Conservation (phyloP, 2,329 filamentous ascomycete genomes). For the Ophiocordyceps sinensis region DNA sequence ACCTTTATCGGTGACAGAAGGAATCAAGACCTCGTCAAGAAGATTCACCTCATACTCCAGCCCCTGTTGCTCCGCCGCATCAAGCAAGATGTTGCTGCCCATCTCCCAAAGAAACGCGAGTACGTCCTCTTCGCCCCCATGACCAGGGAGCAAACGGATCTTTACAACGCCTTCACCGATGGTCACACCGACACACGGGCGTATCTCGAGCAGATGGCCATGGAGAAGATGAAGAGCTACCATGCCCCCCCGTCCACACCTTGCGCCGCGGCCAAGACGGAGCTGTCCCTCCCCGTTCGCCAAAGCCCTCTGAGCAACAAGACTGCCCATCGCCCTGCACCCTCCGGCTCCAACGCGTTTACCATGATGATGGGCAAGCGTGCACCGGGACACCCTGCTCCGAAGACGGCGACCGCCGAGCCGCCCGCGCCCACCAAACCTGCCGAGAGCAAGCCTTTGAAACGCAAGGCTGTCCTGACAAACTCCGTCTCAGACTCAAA, state of each 20-base stretch:
- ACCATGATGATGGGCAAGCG: conserved; percentile 37
- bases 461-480: conserved; percentile 17
- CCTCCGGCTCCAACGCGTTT: conserved; percentile 27
- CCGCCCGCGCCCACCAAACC: conserved; percentile 6
- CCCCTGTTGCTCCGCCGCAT: conserved; percentile 77
- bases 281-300: conserved; percentile 18
- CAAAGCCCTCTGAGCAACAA: conserved; percentile 20
- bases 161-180: conserved; percentile 57
- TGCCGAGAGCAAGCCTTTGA: conserved; percentile 8
- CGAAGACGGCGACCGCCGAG: conserved; percentile 11
- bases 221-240: conserved; percentile 42
- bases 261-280: conserved; percentile 5
- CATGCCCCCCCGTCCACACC: conserved; percentile 6
- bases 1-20: conserved; percentile 67
- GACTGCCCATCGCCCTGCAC: conserved; percentile 7
- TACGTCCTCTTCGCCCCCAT: conserved; percentile 92
- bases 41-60: conserved; percentile 85
- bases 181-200: conserved; percentile 48
- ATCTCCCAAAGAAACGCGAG: conserved; percentile 90
- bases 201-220: conserved; percentile 69
- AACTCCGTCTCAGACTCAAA: conserved; percentile 35
- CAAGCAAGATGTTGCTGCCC: conserved; percentile 83
- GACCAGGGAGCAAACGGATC: conserved; percentile 76
- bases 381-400: conserved; percentile 7
- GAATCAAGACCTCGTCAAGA: conserved; percentile 39